Conservation (phyloP, 257 asterid species). For the Solanum appendiculatum region DNA sequence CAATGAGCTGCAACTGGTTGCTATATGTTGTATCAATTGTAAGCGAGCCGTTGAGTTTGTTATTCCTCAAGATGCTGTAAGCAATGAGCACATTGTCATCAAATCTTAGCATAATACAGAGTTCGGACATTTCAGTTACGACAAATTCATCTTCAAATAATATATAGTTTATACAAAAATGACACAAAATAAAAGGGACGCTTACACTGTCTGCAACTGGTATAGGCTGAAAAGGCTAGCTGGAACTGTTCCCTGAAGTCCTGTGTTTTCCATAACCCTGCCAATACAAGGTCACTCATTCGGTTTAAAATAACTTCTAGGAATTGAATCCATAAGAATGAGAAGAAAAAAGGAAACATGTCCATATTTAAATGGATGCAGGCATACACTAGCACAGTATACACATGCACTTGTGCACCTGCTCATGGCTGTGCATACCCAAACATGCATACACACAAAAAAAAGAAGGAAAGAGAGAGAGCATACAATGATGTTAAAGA, state of each 20-base stretch:
- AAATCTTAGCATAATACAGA: not conserved
- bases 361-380: not conserved
- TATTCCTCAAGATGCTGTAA: conserved; percentile 42
- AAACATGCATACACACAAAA: not conserved
- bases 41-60: conserved; percentile 10
- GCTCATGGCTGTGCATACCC: not conserved
- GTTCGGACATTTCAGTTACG: not conserved
- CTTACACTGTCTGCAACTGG: conserved; percentile 79
- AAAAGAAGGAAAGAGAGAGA: not conserved
- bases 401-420: not conserved
- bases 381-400: not conserved
- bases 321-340: not conserved
- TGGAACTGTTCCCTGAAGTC: conserved; percentile 50
- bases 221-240: conserved; percentile 35
- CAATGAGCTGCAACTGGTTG: conserved; percentile 10
- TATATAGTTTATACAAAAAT: not conserved
- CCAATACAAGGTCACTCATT: conserved; percentile 5
- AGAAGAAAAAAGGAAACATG: not conserved
- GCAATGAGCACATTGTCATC: not conserved
- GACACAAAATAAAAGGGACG: not conserved
- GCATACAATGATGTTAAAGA: conserved; percentile 63
- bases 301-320: not conserved
- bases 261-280: conserved; percentile 66
- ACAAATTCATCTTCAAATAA: not conserved
- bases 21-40: conserved; percentile 6